Evolutionary conservation across 805 yeast species (phyloP).

Genomic region (Metschnikowia anglica): DNA sequence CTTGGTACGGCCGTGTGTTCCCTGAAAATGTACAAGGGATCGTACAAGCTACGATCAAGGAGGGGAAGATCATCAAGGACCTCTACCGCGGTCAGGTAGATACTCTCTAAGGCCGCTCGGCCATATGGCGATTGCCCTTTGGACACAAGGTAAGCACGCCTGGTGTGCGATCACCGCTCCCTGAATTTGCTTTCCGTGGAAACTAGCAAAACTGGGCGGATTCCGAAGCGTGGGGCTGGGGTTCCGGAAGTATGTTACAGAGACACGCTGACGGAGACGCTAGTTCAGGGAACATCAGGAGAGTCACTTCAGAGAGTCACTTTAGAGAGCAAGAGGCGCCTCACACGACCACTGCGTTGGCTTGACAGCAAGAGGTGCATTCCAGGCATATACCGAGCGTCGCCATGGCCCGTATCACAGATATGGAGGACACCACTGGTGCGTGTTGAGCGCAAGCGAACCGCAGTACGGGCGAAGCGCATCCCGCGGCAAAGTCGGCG

Average conservation of each 20-base stretch:
- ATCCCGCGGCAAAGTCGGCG: slow-evolving; percentile 4
- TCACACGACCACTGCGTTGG: background rate
- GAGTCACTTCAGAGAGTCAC: too few relatives aligned
- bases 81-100: slow-evolving; percentile 49
- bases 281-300: too few relatives aligned
- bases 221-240: too few relatives aligned
- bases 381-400: background rate
- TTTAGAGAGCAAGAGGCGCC: too few relatives aligned
- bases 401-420: background rate
- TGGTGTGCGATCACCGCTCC: too few relatives aligned
- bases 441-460: slow-evolving; percentile 6
- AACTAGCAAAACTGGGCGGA: too few relatives aligned
- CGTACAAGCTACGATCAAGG: slow-evolving; percentile 51
- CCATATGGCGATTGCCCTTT: too few relatives aligned
- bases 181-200: too few relatives aligned
- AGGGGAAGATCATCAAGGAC: slow-evolving; percentile 52
- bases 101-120: background rate
- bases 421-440: background rate
- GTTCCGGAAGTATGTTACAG: too few relatives aligned
- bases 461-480: slow-evolving; percentile 1
- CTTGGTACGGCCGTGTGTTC: slow-evolving; percentile 78
- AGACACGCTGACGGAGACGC: too few relatives aligned
- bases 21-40: slow-evolving; percentile 69
- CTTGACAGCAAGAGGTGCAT: background rate
- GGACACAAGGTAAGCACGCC: too few relatives aligned